Conservation (phyloP, 208 protist genomes). For the Leishmania guyanensis region DNA sequence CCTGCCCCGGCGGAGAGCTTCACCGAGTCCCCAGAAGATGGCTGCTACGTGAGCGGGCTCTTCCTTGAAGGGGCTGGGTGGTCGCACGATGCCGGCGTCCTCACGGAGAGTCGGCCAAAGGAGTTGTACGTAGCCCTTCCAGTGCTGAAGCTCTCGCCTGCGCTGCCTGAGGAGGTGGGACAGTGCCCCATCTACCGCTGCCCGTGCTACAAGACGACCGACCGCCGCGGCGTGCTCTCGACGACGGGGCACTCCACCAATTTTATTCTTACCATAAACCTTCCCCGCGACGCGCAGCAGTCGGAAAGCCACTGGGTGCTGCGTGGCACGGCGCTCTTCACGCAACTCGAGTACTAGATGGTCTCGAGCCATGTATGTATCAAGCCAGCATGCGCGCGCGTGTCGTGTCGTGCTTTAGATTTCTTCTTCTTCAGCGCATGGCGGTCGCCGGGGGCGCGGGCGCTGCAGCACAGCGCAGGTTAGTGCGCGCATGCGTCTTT, state of each 20-base stretch:
- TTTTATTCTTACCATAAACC: constrained; percentile 94
- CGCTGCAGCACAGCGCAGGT: not conserved
- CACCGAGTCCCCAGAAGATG: constrained; percentile 66
- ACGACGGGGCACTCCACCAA: constrained; percentile 98
- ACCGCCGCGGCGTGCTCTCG: constrained; percentile 93
- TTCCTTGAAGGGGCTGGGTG: constrained; percentile 92
- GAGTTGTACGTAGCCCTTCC: constrained; percentile 92
- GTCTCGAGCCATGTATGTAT: not conserved
- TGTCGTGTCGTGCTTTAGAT: not conserved
- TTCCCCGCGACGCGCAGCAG: constrained; percentile 72
- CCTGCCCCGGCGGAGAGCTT: constrained; percentile 36
- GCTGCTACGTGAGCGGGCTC: constrained; percentile 91
- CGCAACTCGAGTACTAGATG: constrained; percentile 82
- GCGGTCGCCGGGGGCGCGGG: no score
- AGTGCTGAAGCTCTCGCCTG: constrained; percentile 69
- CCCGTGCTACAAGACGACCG: constrained; percentile 96
- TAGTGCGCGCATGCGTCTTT: not conserved
- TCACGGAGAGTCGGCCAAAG: constrained; percentile 92
- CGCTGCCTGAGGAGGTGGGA: constrained; percentile 53
- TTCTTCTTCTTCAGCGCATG: not conserved
- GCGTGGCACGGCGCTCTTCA: constrained; percentile 90
- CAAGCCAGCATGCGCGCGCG: not conserved
- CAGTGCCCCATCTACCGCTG: constrained; percentile 81
- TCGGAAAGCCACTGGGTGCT: constrained; percentile 91
- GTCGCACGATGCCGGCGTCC: constrained; percentile 45